Conservation (phyloP, 2,329 filamentous ascomycete genomes). For the Alternaria ventricosa region DNA sequence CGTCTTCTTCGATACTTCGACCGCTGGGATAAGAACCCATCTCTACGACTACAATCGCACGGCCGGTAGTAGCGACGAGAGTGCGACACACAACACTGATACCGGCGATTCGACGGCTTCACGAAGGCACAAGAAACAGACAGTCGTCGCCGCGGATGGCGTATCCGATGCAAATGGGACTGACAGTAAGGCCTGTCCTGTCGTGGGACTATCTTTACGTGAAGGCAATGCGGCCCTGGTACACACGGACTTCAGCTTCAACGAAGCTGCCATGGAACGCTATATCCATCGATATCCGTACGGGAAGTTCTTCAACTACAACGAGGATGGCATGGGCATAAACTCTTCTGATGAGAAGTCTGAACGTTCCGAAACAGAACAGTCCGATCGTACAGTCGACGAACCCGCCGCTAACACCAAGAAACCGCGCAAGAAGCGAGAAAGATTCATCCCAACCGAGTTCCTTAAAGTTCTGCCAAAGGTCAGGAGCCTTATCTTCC, state of each 20-base stretch:
- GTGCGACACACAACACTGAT: conserved; percentile 38
- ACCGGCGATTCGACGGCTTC: conserved; percentile 34
- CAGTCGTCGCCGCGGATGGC: conserved; percentile 2
- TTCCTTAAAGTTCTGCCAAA: conserved; percentile 41
- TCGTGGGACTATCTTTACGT: conserved; percentile 32
- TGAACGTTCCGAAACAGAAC: conserved; percentile 37
- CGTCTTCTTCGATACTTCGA: conserved; percentile 45
- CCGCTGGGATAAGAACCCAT: conserved; percentile 34
- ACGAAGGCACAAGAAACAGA: conserved; percentile 23
- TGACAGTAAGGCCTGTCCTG: conserved; percentile 34
- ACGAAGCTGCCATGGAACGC: conserved; percentile 42
- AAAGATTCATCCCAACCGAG: conserved; percentile 42
- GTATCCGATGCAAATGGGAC: conserved; percentile 4
- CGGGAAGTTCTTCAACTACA: conserved; percentile 47
- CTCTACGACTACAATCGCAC: conserved; percentile 27
- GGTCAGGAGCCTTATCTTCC: conserved; percentile 45
- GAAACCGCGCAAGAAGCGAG: conserved; percentile 30
- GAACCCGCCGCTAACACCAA: conserved; percentile 13
- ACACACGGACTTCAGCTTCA: conserved; percentile 40
- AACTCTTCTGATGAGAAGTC: conserved; percentile 43
- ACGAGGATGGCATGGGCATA: conserved; percentile 39
- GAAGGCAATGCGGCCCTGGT: conserved; percentile 23
- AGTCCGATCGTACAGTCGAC: conserved; percentile 32
- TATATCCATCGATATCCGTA: conserved; percentile 43
- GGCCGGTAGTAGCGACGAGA: conserved; percentile 34